Conservation (phyloP, 2,329 filamentous ascomycete genomes). For the Arachnomyces sp. region DNA sequence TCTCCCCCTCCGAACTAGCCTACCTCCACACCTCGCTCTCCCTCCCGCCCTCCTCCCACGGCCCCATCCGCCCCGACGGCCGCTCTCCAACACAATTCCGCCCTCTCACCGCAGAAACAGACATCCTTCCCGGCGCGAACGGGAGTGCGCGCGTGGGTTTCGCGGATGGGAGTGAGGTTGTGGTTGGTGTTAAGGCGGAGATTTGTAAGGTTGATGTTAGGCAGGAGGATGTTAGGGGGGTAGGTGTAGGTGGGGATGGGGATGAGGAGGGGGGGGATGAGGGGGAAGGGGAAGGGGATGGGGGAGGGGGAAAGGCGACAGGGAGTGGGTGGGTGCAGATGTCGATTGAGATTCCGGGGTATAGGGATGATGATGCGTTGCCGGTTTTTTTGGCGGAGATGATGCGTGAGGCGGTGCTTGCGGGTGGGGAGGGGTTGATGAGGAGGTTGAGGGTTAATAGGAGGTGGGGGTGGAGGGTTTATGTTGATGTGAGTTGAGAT, state of each 20-base stretch:
- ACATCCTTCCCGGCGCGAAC: conserved; percentile 80
- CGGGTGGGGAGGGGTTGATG: conserved; percentile 59
- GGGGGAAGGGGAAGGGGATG: conserved; percentile 19
- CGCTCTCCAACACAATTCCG: conserved; percentile 79
- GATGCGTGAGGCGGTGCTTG: conserved; percentile 76
- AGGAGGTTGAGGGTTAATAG: conserved; percentile 69
- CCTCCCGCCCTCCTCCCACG: conserved; percentile 47
- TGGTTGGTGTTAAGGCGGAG: conserved; percentile 92
- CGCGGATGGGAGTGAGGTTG: conserved; percentile 87
- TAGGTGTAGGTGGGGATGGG: conserved; percentile 21
- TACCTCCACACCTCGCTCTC: conserved; percentile 86
- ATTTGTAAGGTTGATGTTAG: conserved; percentile 36
- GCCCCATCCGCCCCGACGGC: conserved; percentile 79
- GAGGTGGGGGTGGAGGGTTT: conserved; percentile 91
- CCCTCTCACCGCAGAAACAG: conserved; percentile 79
- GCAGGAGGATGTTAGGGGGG: conserved; percentile 53
- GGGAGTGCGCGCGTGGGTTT: conserved; percentile 91
- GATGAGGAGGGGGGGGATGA: conserved; percentile 19
- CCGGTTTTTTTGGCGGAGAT: conserved; percentile 83
- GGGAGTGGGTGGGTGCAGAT: conserved; percentile 73
- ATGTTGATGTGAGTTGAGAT: conserved; percentile 65
- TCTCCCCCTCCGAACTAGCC: conserved; percentile 91
- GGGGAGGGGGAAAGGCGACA: conserved; percentile 28
- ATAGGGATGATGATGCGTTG: conserved; percentile 81
- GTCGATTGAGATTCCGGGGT: conserved; percentile 82